Conservation (phyloP, 176 grass and related monocot genomes). For the Avena atlantica region DNA sequence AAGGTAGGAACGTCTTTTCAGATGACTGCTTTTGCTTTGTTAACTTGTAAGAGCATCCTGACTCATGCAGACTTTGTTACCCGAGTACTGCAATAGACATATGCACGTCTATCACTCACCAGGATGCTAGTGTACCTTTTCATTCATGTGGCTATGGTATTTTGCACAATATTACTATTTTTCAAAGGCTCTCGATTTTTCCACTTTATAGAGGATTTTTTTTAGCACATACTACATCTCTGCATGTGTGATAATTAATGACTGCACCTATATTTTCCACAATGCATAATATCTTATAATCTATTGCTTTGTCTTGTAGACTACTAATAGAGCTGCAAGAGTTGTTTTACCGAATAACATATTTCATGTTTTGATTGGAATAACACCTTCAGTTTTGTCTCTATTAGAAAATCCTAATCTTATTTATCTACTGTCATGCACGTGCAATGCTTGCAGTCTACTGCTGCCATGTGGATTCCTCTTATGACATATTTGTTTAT, state of each 20-base stretch:
- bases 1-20: slow-evolving; percentile 32
- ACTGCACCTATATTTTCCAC: neutral
- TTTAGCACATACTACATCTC: neutral
- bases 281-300: neutral
- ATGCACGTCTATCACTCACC: slow-evolving; percentile 15
- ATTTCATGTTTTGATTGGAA: too few relatives aligned
- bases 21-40: slow-evolving; percentile 44
- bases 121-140: slow-evolving; percentile 33
- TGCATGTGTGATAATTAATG: slow-evolving; percentile 4
- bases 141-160: neutral
- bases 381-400: too few relatives aligned
- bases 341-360: too few relatives aligned
- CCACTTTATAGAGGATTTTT: slow-evolving; percentile 24
- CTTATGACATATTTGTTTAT: neutral
- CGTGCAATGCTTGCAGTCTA: neutral
- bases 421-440: too few relatives aligned
- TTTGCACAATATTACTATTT: neutral
- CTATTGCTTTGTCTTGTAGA: neutral
- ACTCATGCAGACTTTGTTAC: slow-evolving; percentile 14
- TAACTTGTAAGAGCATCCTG: slow-evolving; percentile 44
- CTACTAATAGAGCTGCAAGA: too few relatives aligned
- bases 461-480: neutral
- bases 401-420: neutral
- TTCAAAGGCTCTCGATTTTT: slow-evolving; percentile 17
- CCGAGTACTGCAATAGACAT: slow-evolving; percentile 9